These are phyloP conservation scores for Penicillium pancosmium DNA, from an alignment of 495 filamentous ascomycete species.

Conservation along the genomic window DNA sequence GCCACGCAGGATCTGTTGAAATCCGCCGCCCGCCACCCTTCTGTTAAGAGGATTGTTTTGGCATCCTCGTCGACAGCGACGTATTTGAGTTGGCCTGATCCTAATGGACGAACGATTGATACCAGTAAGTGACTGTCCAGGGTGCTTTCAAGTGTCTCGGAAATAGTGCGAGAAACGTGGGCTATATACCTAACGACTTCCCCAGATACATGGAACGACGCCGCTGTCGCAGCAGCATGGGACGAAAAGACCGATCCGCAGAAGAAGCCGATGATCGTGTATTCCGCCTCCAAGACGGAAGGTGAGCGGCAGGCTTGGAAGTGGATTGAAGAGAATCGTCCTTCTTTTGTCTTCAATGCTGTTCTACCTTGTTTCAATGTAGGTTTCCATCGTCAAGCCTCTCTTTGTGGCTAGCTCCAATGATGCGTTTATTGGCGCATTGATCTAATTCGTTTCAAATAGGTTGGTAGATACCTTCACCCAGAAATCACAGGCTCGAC, in stretches of 20 bases:
- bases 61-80: conserved; percentile 53
- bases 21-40: neutral
- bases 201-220: neutral
- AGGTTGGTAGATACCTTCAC: neutral
- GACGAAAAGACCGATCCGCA: neutral
- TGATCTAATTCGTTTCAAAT: neutral
- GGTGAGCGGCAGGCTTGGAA: conserved; percentile 56
- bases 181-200: neutral
- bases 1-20: neutral
- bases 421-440: neutral
- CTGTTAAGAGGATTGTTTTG: conserved; percentile 44
- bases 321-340: conserved; percentile 52
- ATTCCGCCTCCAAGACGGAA: conserved; percentile 57
- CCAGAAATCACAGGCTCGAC: neutral
- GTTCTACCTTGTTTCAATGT: conserved; percentile 50
- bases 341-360: conserved; percentile 51
- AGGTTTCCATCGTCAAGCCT: conserved; percentile 12
- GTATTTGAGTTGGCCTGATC: conserved; percentile 28
- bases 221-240: neutral
- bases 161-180: too few relatives aligned
- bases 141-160: too few relatives aligned
- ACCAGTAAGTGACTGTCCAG: neutral
- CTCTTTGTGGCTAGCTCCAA: too few relatives aligned
- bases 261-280: conserved; percentile 40
- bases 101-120: conserved; percentile 7